Base-by-base conservation (phyloP, 768 basidiomycete genomes). In the Rhodotorula toruloides region DNA sequence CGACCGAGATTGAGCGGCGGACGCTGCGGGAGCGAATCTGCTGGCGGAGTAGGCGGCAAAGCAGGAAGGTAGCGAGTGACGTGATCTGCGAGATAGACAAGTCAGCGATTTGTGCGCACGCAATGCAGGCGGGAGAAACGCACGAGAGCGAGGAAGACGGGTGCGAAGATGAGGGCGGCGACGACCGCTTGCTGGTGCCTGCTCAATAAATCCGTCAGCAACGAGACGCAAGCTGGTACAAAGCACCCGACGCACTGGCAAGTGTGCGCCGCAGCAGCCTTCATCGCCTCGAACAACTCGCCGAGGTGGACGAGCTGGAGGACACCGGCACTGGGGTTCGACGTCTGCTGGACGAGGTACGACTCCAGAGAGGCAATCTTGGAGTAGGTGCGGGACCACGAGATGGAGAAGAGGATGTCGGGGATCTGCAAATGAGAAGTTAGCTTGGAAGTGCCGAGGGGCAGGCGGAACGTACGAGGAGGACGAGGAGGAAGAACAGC, bases 401-500 rank as follows among this genome's bases (percentile, higher is more conserved):
- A 55, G 40, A 55, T 13, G 54, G 27, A 27, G 54, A 55, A 55
- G n/a, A 55, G 39, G 54, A 55, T 19, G 54, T 55, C 54, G 40
- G 54, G 54, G 39, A 55, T 13, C 54, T 55, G 25, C 13, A 19
- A 19, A 52, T 17, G 27, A 3, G 40, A 31, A n/a, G 25, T 14
- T 9, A 27, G 5, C 12, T 25, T 3, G n/a, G 37, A 4, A 21
- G 7, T 3, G 4, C 10, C 25, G 22, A 13, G 19, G 25, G 21
- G 19, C 14, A 25, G 19, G 10, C 13, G 37, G 17, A 19, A 54
- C 54, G 40, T 27, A 55, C 54, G 29, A 55, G n/a, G 8, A 55
- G 27, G 16, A 3, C 29, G 16, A 55, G 40, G 22, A 19, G 11
- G 25, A 55, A 29, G 29, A 42, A n/a, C n/a, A 10, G 40, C 6